phyloP scores from a whole-genome alignment of 306 rosid genomes.

The Sechiopsis laciniata region DNA sequence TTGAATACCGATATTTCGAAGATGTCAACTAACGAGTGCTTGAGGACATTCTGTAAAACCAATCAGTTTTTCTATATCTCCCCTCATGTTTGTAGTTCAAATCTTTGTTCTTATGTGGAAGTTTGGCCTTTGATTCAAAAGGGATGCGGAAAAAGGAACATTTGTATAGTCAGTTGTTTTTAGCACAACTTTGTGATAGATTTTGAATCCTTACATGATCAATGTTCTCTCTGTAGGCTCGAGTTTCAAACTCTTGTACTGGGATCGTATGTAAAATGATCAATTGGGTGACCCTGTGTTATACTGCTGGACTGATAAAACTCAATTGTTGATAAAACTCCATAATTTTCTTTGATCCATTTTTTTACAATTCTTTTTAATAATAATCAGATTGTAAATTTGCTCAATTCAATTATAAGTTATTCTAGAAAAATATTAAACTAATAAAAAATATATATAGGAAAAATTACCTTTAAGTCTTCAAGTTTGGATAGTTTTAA shows the following conservation, averaged over 20 bases:
- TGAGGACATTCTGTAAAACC: neutral
- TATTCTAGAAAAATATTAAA: too few relatives aligned
- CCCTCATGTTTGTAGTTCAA: neutral
- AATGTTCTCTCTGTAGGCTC: neutral
- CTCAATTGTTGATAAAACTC: too few relatives aligned
- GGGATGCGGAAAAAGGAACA: neutral
- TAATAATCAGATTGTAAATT: too few relatives aligned
- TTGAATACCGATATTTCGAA: neutral
- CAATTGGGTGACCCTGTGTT: too few relatives aligned
- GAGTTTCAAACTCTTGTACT: neutral
- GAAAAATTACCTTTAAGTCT: too few relatives aligned
- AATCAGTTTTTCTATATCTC: neutral
- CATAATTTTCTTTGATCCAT: too few relatives aligned
- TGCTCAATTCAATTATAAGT: too few relatives aligned
- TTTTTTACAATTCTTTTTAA: too few relatives aligned
- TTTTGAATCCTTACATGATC: neutral
- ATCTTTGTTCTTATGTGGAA: neutral
- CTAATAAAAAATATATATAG: too few relatives aligned
- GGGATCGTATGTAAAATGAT: too few relatives aligned
- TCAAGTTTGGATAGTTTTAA: too few relatives aligned
- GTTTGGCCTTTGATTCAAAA: neutral
- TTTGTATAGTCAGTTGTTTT: neutral
- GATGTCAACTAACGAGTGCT: neutral
- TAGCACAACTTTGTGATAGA: neutral
- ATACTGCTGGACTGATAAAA: too few relatives aligned